Base-by-base conservation (phyloP, 169 alveolate genomes). In the Plasmodium ovale region DNA sequence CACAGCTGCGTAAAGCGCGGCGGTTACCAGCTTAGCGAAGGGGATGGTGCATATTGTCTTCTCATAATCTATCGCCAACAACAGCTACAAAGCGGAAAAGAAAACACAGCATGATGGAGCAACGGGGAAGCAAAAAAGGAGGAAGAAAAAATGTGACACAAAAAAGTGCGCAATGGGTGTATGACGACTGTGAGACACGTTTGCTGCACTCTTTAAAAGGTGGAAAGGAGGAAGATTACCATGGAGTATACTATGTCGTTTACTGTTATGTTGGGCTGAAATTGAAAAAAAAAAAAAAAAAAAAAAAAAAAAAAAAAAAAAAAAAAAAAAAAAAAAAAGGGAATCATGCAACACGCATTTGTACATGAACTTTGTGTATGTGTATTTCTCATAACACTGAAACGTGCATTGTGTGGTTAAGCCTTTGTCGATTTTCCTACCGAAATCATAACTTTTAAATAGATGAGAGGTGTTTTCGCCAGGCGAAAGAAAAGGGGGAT, bases 401-500 rank as follows among this genome's bases (percentile, higher is more conserved):
- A 53, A 5, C 5, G 64, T 14, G 5, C 14, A 19, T n/a, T 53
- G n/a, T 21, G 82, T 68, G 42, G 10, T 21, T 14, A 71, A 23
- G 10, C 2, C 14, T 5, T 33, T 33, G 0, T 54, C 47, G 16
- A 0, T 5, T 0, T 64, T 3, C 67, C 47, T 51, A 79, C 89
- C 44, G 70, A 44, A 23, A 64, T 65, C 70, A 79, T 44, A n/a
- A 62, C 51, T 62, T 60, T 62, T 79, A 79, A 79, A 44, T 79
- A 79, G 14, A 64, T 79, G 23, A 79, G 67, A 1, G 89, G 89
- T 7, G 89, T 79, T 39, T 79, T 79, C 67, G 56, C 54, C 53
- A 79, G 23, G 6, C 89, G 89, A 54, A 79, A 79, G 27, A 79
- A 56, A 39, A 79, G 79, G 29, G 89, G 89, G 0, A 79, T 21